These are phyloP conservation scores for Dorcoceras hygrometricum DNA, from an alignment of 257 asterid genomes.

Conservation along the genomic window DNA sequence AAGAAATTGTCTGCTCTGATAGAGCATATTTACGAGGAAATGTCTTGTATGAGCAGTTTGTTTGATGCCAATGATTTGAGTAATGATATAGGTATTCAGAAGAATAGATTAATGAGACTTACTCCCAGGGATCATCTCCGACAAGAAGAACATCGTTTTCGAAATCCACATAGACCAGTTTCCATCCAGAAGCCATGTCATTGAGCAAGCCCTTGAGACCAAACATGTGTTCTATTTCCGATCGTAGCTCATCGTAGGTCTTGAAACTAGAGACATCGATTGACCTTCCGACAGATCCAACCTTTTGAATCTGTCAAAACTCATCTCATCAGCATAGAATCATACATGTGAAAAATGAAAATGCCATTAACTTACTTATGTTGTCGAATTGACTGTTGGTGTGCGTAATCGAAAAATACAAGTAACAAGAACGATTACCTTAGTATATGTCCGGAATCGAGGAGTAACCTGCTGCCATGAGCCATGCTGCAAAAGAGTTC, in stretches of 20 bases:
- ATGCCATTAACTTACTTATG: background rate
- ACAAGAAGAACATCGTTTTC: constrained; percentile 86
- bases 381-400: background rate
- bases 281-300: constrained; percentile 96
- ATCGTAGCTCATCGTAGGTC: constrained; percentile 67
- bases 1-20: background rate
- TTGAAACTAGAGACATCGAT: constrained; percentile 76
- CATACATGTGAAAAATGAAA: background rate
- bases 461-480: constrained; percentile 76
- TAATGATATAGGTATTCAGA: background rate
- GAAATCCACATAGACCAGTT: constrained; percentile 85
- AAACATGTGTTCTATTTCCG: constrained; percentile 83
- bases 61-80: background rate
- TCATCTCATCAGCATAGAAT: constrained; percentile 5
- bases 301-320: constrained; percentile 66
- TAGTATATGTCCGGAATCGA: constrained; percentile 75
- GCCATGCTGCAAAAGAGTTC: constrained; percentile 49
- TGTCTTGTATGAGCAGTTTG: background rate
- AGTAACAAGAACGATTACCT: constrained; percentile 38
- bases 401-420: background rate
- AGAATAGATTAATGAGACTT: constrained; percentile 32
- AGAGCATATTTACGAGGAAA: background rate
- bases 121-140: constrained; percentile 99
- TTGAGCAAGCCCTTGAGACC: constrained; percentile 81
- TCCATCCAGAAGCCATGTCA: constrained; percentile 83